phyloP scores from a whole-genome alignment of 148 eudicot species.

The Camellia granthamiana region DNA sequence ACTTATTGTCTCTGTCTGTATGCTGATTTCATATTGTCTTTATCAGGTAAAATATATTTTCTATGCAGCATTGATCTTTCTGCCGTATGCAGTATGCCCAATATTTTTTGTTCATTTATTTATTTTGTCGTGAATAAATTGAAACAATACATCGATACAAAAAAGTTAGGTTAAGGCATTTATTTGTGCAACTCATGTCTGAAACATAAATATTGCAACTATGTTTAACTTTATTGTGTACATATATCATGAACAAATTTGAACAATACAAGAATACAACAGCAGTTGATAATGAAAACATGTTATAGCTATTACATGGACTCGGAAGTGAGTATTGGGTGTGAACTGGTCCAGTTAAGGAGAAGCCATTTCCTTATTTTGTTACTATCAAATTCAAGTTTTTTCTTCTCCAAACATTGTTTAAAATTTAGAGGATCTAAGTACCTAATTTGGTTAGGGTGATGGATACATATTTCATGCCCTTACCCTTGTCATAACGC shows the following conservation, averaged over 20 bases:
- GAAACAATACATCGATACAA: neutral
- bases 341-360: no score
- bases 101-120: neutral
- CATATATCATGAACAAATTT: neutral
- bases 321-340: no score
- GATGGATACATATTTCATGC: no score
- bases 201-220: neutral
- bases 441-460: no score
- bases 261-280: neutral
- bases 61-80: neutral
- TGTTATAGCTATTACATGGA: neutral
- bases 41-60: constrained; percentile 37
- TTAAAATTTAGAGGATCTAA: no score
- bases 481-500: no score
- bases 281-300: neutral
- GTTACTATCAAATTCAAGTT: no score
- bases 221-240: neutral
- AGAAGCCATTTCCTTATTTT: no score
- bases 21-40: constrained; percentile 45
- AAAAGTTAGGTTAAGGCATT: neutral
- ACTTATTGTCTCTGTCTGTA: constrained; percentile 33
- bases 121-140: neutral
- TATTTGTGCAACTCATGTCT: neutral
- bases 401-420: no score
- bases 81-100: neutral